Evolutionary conservation across 805 yeast species (phyloP), one percentile per base, ranked within the genome.

Genomic region (Kuraishia hungarica): DNA sequence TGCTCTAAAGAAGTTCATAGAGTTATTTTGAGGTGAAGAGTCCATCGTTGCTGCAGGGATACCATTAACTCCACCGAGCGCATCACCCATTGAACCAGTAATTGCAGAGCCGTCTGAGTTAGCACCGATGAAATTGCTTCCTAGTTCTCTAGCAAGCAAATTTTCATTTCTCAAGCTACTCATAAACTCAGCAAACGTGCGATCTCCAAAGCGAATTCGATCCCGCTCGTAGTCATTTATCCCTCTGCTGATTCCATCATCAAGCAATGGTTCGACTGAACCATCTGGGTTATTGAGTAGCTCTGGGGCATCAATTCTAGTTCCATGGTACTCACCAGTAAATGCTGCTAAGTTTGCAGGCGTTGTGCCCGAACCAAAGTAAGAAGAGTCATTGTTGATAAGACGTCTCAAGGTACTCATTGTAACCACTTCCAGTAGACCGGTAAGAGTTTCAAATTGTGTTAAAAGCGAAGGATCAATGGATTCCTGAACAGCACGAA

Each of bases 171-270:
- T 59, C 23, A 66, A 55, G 1, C 64, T 75, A 7, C 62, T 58
- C 7, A 79, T 59, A 57, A 80, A 80, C 46, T 77, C 79, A 39
- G 67, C 66, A 62, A 79, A 80, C 13, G 72, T 74, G 5, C 72
- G 58, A 55, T 43, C 50, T 11, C 50, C 22, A 23, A 47, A 23
- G 13, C 50, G 26, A 11, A 20, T 7, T 23, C 21, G 21, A 15
- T 11, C 50, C 3, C 22, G 22, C 22, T 8, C 21, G 17, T 11
- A 15, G 17, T 21, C 50, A 20, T 21, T 13, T 3, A 10, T 3
- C 22, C 13, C 50, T 56, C 43, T 35, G 19, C 55, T 28, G 21
- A 51, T n/a, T 28, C 56, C 48, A 29, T 53, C 55, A 26, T 39
- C 35, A 55, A 55, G 13, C 56, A 29, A 23, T 50, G 51, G n/a